Conservation (phyloP, 139 green algal genomes). For the Picochlorum sp. region DNA sequence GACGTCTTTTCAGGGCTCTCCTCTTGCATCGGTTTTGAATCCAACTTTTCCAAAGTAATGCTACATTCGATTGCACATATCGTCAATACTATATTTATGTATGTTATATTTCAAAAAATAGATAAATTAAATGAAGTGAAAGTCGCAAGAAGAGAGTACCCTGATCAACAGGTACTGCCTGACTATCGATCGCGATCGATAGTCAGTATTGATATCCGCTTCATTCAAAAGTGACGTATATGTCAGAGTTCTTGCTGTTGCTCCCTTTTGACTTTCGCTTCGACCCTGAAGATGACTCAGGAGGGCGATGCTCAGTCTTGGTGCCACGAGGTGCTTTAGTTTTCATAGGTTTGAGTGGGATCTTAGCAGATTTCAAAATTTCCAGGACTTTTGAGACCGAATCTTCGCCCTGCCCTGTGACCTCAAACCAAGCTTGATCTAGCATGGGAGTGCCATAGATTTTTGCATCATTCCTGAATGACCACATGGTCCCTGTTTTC, state of each 20-base stretch:
- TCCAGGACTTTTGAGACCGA: conserved; percentile 6
- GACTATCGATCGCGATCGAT: too few relatives aligned
- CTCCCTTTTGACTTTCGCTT: not conserved
- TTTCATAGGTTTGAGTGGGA: conserved; percentile 3
- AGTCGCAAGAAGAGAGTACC: not conserved
- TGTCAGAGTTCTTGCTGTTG: not conserved
- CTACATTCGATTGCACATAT: not conserved
- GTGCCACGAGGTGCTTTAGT: too few relatives aligned
- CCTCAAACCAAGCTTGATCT: conserved; percentile 32
- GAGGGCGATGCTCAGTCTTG: too few relatives aligned
- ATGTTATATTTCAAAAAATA: not conserved
- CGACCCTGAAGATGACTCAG: too few relatives aligned
- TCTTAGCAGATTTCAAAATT: conserved; percentile 2
- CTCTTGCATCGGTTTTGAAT: too few relatives aligned
- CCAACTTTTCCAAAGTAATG: not conserved
- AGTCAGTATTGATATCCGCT: too few relatives aligned
- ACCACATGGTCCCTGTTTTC: conserved; percentile 52
- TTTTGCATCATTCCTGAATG: conserved; percentile 69
- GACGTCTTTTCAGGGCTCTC: too few relatives aligned
- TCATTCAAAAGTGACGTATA: not conserved
- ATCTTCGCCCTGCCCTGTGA: not conserved
- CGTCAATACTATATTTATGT: not conserved
- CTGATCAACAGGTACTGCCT: too few relatives aligned
- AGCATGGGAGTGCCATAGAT: conserved; percentile 74
- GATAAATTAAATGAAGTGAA: not conserved